These are phyloP conservation scores for Calonectria honghensis DNA, from an alignment of 2,329 filamentous ascomycete genomes.

Conservation along the genomic window DNA sequence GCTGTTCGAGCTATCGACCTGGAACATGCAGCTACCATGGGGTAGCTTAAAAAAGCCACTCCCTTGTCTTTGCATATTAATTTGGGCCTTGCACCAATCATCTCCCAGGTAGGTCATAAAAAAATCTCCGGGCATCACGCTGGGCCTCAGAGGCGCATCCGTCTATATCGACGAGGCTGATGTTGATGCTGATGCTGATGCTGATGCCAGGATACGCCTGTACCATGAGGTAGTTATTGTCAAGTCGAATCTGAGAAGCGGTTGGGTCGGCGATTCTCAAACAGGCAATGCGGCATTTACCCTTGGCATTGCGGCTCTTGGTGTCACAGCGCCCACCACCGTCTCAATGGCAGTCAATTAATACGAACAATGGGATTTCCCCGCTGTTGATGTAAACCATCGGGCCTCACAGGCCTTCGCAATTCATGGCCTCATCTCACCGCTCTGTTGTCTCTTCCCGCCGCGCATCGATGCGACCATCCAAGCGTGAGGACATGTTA, in stretches of 20 bases:
- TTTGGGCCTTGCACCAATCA: conserved; percentile 10
- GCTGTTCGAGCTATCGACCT: background rate
- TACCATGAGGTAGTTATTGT: background rate
- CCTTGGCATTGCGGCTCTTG: background rate
- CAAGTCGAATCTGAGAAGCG: background rate
- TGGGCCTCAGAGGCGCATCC: background rate
- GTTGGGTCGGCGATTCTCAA: background rate
- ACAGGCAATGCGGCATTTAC: conserved; percentile 9
- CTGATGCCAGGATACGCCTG: background rate
- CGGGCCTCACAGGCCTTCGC: background rate
- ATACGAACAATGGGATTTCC: background rate
- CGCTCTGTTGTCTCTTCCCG: conserved; percentile 20
- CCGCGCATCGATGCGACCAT: conserved; percentile 1
- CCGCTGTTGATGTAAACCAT: background rate
- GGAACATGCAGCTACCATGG: background rate
- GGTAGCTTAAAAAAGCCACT: conserved; percentile 1
- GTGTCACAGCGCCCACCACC: conserved; percentile 12
- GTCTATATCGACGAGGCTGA: background rate
- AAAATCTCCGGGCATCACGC: background rate
- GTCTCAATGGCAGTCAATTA: background rate
- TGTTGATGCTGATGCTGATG: background rate
- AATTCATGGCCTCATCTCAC: conserved; percentile 5
- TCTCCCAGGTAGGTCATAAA: background rate
- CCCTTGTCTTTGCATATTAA: background rate
- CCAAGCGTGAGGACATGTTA: conserved; percentile 29